phyloP scores from a whole-genome alignment of 2,329 filamentous ascomycete genomes.

The Pseudogymnoascus sp. region DNA sequence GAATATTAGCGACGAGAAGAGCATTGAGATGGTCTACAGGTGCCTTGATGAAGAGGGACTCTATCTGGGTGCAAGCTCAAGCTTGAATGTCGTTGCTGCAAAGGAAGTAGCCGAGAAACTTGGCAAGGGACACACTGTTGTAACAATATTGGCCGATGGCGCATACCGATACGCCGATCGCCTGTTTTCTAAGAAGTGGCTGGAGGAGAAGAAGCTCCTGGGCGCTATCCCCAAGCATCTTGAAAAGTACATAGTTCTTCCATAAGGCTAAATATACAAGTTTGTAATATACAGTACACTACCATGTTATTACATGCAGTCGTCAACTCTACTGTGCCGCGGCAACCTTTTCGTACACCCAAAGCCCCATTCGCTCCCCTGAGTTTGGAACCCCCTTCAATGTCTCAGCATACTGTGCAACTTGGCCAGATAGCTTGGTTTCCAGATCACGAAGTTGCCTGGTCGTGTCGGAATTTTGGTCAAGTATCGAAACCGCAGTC shows the following conservation, averaged over 20 bases:
- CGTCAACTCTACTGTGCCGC: not conserved
- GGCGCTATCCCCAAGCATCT: slow-evolving; percentile 74
- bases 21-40: slow-evolving; percentile 94
- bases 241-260: slow-evolving; percentile 89
- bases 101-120: slow-evolving; percentile 88
- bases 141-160: slow-evolving; percentile 89
- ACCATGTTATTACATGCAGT: not conserved
- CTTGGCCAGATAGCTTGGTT: not conserved
- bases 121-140: slow-evolving; percentile 80
- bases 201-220: slow-evolving; percentile 76
- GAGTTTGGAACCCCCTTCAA: not conserved
- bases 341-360: slow-evolving; percentile 5
- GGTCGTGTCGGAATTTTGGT: slow-evolving; percentile 12
- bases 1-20: slow-evolving; percentile 83
- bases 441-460: slow-evolving; percentile 2
- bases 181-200: slow-evolving; percentile 85
- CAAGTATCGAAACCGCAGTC: slow-evolving; percentile 29
- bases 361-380: not conserved
- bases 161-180: slow-evolving; percentile 96
- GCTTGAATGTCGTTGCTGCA: slow-evolving; percentile 89
- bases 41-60: slow-evolving; percentile 93
- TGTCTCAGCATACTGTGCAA: not conserved
- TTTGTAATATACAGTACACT: slow-evolving; percentile 16
- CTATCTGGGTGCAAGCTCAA: slow-evolving; percentile 89
- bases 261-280: slow-evolving; percentile 39